Conservation (phyloP, 495 filamentous ascomycete genomes). For the Trichocladium uniseriatum region DNA sequence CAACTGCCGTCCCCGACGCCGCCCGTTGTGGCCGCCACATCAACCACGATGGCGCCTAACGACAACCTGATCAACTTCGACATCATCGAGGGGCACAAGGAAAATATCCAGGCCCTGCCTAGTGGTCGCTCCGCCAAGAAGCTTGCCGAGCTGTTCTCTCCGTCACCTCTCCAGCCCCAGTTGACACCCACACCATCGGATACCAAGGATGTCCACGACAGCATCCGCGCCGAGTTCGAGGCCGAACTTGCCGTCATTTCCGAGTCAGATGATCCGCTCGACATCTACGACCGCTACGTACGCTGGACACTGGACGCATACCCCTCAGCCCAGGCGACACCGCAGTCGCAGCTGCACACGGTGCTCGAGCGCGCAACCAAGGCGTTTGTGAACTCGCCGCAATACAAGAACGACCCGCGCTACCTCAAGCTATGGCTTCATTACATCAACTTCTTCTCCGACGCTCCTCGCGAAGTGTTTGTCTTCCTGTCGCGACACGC, state of each 20-base stretch:
- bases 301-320: conserved; percentile 95
- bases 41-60: conserved; percentile 37
- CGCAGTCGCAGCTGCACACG: conserved; percentile 77
- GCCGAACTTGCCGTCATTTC: conserved; percentile 63
- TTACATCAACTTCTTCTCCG: conserved; percentile 86
- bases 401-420: conserved; percentile 91
- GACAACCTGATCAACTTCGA: conserved; percentile 72
- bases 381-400: conserved; percentile 66
- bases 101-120: conserved; percentile 91
- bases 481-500: conserved; percentile 81
- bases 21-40: neutral
- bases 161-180: conserved; percentile 45
- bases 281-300: conserved; percentile 93
- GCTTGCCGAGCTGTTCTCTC: conserved; percentile 75
- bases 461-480: conserved; percentile 84
- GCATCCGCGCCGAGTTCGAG: conserved; percentile 75
- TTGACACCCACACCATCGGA: conserved; percentile 54
- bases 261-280: conserved; percentile 90
- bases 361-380: conserved; percentile 89
- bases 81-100: conserved; percentile 91
- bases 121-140: conserved; percentile 85
- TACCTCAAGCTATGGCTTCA: conserved; percentile 91
- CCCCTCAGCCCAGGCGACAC: conserved; percentile 85
- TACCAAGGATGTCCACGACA: conserved; percentile 67
- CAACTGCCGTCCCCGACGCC: too few species aligned